Evolutionary conservation across 106 monocot genomes (phyloP), one percentile per base, ranked within the genome.

Genomic region (Apostasia ramifera): DNA sequence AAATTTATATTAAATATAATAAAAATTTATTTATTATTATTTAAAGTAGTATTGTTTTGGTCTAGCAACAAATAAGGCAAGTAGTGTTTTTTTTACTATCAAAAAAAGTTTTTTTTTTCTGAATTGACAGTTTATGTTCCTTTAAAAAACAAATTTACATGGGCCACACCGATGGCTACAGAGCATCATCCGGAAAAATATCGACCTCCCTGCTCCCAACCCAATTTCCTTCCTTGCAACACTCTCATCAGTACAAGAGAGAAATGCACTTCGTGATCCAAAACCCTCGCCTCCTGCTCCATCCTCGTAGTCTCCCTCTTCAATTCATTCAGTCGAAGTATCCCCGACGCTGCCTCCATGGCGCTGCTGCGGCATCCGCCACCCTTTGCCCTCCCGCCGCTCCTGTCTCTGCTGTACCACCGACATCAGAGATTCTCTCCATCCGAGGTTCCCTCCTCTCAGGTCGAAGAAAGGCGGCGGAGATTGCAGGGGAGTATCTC

Each of bases 371-470:
- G 66, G 41, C 53, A 47, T 50, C 26, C 63, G 53, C 80, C 66
- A 67, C 70, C 51, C 69, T 75, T 13, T 63, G 74, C 53, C 49
- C 78, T 66, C 38, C 61, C 66, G 51, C 74, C 66, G 6, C 73
- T 37, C 53, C 48, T 58, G 40, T 41, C 55, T 11, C 12, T 48
- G 8, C 68, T 58, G 8, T 59, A 12, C 6, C 64, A 0, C 66
- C 81, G 1, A 61, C 59, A 41, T 90, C 85, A 9, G 70, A 76
- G 45, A 92, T 97, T 71, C 82, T 83, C 66, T 80, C 86, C 66
- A 61, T 85, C 73, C 89, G 92, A 41, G 80, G 87, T 3, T 76
- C 89, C 64, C 80, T 97, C 64, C 86, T 92, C 75, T 86, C 80
- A 15, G 70, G 92, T 42, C 70, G 59, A 1, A 70, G 47, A 45